phyloP scores from a whole-genome alignment of 352 stramenopile species.

The Globisporangium perplexum region DNA sequence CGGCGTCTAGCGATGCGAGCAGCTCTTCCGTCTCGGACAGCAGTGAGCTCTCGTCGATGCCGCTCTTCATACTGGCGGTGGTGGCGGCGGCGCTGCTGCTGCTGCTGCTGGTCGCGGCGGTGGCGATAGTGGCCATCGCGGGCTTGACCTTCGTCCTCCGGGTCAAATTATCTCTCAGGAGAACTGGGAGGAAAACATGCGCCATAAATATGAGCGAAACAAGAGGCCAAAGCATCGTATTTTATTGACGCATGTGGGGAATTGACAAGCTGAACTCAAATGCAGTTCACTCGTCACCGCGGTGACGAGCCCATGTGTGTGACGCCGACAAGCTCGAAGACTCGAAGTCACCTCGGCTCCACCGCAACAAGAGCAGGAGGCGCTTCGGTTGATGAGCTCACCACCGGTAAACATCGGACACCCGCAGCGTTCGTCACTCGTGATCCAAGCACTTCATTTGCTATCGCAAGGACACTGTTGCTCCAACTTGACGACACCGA shows the following conservation, averaged over 20 bases:
- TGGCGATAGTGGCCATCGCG: background rate
- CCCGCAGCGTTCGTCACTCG: background rate
- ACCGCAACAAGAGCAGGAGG: background rate
- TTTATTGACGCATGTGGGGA: background rate
- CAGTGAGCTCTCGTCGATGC: conserved; percentile 11
- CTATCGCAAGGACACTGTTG: background rate
- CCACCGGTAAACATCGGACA: background rate
- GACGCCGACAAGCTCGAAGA: too few species aligned
- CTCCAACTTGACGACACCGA: background rate
- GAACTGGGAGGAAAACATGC: background rate
- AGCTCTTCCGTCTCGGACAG: conserved; percentile 9
- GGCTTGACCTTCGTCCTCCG: too few species aligned
- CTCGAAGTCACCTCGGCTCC: background rate
- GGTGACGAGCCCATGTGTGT: background rate
- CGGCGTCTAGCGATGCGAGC: conserved; percentile 4
- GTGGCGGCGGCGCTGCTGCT: background rate
- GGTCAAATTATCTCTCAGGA: too few species aligned
- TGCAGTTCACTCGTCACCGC: background rate
- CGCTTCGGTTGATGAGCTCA: background rate
- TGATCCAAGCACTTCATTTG: background rate
- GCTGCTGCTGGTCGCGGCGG: background rate
- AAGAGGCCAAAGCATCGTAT: background rate
- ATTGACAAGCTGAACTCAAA: background rate
- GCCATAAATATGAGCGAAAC: background rate
- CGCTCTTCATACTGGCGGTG: background rate